Conservation (phyloP, 345 rosid genomes). For the Isatis tinctoria region DNA sequence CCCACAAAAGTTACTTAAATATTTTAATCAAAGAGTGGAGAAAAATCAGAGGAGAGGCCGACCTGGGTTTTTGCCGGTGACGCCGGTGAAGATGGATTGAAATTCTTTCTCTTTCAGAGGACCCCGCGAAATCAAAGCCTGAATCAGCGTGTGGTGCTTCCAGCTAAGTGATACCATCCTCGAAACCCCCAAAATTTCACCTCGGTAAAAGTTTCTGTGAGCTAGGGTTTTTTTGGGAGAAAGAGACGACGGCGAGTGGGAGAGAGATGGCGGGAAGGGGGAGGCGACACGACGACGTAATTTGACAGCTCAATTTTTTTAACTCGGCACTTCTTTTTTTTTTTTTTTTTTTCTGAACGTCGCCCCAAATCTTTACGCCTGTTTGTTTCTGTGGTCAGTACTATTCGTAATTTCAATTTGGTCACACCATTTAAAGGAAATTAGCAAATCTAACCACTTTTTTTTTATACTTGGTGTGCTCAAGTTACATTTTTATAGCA, state of each 20-base stretch:
- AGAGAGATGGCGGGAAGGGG: conserved; percentile 25
- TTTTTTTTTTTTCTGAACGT: background rate
- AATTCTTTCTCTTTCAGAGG: conserved; percentile 73
- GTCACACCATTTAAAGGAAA: background rate
- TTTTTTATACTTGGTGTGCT: too few relatives aligned
- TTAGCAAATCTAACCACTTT: too few relatives aligned
- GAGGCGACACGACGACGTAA: background rate
- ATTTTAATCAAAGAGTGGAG: background rate
- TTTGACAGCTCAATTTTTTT: background rate
- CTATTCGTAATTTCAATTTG: background rate
- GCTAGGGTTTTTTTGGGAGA: background rate
- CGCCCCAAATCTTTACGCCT: background rate
- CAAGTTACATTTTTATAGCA: too few relatives aligned
- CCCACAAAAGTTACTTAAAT: background rate
- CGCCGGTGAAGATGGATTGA: conserved; percentile 54
- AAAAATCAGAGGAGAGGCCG: conserved; percentile 20
- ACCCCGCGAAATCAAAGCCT: conserved; percentile 77
- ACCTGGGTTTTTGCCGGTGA: conserved; percentile 64
- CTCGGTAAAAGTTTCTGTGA: background rate
- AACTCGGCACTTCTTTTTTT: background rate
- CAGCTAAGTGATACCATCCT: conserved; percentile 54
- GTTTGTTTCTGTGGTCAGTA: background rate
- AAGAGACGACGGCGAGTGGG: conserved; percentile 20
- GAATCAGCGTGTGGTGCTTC: conserved; percentile 82
- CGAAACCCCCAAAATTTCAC: background rate